A percentile compares a stretch with the other conserved stretches of the same genome.
Conservation (phyloP, 306 rosid species). For the Abrus pulchellus region DNA sequence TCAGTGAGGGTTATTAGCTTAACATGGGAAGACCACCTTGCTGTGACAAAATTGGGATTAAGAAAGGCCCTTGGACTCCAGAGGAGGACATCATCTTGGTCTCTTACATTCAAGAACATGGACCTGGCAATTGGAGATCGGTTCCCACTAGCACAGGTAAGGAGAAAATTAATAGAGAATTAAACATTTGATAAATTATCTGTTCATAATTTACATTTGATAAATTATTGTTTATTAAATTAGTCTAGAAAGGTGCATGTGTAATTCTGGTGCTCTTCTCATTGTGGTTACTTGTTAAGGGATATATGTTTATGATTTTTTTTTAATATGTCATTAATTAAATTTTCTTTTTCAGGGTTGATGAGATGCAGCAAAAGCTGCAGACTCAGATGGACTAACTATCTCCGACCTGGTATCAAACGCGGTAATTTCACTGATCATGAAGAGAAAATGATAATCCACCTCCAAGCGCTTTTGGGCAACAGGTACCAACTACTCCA, state of each 20-base stretch:
- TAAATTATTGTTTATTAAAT: background rate
- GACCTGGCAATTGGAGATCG: conserved; percentile 97
- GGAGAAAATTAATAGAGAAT: background rate
- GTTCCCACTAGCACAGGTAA: conserved; percentile 83
- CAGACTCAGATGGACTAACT: conserved; percentile 94
- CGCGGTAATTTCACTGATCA: conserved; percentile 78
- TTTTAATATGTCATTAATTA: background rate
- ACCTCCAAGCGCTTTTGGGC: conserved; percentile 93
- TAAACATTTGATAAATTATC: background rate
- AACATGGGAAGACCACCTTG: conserved; percentile 87
- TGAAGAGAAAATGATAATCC: conserved; percentile 89
- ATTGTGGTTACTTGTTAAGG: no score
- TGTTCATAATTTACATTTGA: no score
- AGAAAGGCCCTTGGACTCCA: conserved; percentile 98
- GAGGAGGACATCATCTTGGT: conserved; percentile 94
- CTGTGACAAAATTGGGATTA: conserved; percentile 75
- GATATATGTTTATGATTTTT: background rate
- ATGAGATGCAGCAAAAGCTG: conserved; percentile 95
- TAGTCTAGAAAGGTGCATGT: background rate
- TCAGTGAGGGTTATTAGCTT: no score
- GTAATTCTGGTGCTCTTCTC: no score
- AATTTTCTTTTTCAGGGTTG: conserved; percentile 60
- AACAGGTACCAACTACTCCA: conserved; percentile 60
- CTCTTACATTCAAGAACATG: conserved; percentile 90
- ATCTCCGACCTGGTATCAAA: conserved; percentile 87